Conservation (phyloP, 352 stramenopile genomes). For the Phytophthora europaea region DNA sequence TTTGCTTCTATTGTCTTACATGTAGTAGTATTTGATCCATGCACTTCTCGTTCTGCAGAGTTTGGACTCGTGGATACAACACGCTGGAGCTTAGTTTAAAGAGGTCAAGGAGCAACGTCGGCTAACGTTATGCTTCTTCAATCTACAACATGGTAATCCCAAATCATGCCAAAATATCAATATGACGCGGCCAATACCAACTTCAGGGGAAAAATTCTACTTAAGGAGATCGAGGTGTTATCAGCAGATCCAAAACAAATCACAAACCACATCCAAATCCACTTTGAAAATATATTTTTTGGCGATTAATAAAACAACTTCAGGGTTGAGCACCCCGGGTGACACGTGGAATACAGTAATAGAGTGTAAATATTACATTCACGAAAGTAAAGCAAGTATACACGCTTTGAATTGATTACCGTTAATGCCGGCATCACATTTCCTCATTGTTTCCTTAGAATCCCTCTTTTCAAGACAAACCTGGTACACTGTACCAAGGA, state of each 20-base stretch:
- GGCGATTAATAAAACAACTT: too few species aligned
- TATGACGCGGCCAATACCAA: conserved; percentile 17
- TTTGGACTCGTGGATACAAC: not conserved
- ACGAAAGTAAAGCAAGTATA: too few species aligned
- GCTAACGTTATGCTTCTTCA: not conserved
- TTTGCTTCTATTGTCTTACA: not conserved
- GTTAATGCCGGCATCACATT: too few species aligned
- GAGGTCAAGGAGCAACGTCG: not conserved
- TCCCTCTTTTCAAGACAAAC: too few species aligned
- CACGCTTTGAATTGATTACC: too few species aligned
- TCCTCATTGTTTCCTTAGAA: too few species aligned
- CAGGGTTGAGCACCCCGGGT: too few species aligned
- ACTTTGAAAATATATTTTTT: too few species aligned
- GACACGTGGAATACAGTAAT: too few species aligned
- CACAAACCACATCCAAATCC: too few species aligned
- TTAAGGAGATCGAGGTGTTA: not conserved
- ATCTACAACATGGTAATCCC: conserved; percentile 14
- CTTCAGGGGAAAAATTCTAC: not conserved
- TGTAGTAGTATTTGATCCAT: not conserved
- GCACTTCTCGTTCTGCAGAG: not conserved
- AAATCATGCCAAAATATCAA: conserved; percentile 32
- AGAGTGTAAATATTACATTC: too few species aligned
- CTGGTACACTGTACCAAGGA: too few species aligned
- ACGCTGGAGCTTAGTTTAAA: not conserved
- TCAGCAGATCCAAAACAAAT: not conserved